Evolutionary conservation across 768 basidiomycete species (phyloP), one percentile per base, ranked within the genome.

Genomic region (Nidularia sp.): DNA sequence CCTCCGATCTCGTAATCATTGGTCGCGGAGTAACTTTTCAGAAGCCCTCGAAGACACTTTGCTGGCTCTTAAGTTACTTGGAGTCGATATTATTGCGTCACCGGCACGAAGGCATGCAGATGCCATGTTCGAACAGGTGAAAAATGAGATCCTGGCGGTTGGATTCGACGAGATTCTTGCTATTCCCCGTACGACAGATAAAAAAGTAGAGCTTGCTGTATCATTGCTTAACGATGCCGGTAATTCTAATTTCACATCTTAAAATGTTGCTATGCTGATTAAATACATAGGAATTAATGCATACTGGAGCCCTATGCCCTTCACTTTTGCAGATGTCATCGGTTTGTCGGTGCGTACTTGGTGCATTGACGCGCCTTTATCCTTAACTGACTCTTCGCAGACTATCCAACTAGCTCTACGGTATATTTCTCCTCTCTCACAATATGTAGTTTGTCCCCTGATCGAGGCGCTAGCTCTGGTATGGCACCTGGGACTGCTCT

Each of bases 221-320:
- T 70, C 78, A 8, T 64, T 88, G 45, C 70, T 88, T 32, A 86
- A 85, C 57, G 88, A 90, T 58, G 86, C 86, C 18, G 84, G 85
- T 80, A 54, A 33, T 44, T 8, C 36, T 8, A n/a, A n/a, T n/a
- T 53, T 18, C 34, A 8, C 10, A 31, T 34, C 22, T 13, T 52
- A 29, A 9, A 29, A 18, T 47, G 39, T 39, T 39, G 53, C 29
- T 49, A 32, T 12, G 15, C 22, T 53, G 13, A 10, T 18, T 45
- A 47, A 13, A 45, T 32, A 13, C 49, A 48, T 47, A 85, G 84
- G 84, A 4, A 78, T 80, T 31, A 84, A 85, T 62, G 85, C 86
- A 8, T 88, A 87, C 58, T 88, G 86, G 86, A 84, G 79, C 57
- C 73, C 78, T 9, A 71, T 74, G 1, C 67, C 75, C 7, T 75